A percentile compares a stretch with the other conserved stretches of the same genome.
phyloP scores from a whole-genome alignment of 2,329 filamentous ascomycete species.

The Pseudogymnoascus sp. region DNA sequence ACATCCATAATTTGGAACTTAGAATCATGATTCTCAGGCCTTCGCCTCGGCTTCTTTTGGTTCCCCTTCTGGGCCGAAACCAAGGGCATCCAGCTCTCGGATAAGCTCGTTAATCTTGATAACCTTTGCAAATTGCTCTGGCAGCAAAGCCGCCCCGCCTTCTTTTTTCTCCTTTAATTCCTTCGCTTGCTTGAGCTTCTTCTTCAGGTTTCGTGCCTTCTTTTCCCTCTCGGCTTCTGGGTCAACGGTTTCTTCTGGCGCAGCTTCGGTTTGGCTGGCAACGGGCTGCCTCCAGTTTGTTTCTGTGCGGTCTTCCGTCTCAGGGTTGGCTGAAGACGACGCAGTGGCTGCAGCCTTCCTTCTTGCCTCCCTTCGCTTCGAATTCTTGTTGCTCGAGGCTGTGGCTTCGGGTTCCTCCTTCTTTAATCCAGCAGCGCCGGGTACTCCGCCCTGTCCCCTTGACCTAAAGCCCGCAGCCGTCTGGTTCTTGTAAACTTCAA shows the following conservation, averaged over 20 bases:
- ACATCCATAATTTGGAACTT: not conserved
- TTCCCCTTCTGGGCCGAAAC: conserved; percentile 74
- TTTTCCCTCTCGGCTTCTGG: conserved; percentile 77
- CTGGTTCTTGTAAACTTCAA: conserved; percentile 91
- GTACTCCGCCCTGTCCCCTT: conserved; percentile 60
- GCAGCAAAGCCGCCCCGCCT: conserved; percentile 70
- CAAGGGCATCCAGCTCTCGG: conserved; percentile 74
- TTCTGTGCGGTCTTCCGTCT: conserved; percentile 31
- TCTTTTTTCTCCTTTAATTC: conserved; percentile 90
- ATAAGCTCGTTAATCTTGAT: conserved; percentile 95
- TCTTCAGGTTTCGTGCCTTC: conserved; percentile 82
- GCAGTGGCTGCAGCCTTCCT: conserved; percentile 43
- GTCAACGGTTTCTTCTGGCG: conserved; percentile 44
- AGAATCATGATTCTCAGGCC: not conserved
- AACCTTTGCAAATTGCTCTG: conserved; percentile 94
- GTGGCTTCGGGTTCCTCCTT: conserved; percentile 42
- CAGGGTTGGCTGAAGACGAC: conserved; percentile 29
- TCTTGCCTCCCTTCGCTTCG: conserved; percentile 63
- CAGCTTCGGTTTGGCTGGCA: conserved; percentile 20
- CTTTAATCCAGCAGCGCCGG: conserved; percentile 57
- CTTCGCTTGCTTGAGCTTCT: conserved; percentile 89
- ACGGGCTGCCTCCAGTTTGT: conserved; percentile 13
- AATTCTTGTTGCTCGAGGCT: conserved; percentile 69
- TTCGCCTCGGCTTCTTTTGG: conserved; percentile 33
- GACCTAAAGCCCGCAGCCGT: conserved; percentile 79